Evolutionary conservation across 345 rosid species (phyloP), one percentile per base, ranked within the genome.

Genomic region (Microthlaspi erraticum): DNA sequence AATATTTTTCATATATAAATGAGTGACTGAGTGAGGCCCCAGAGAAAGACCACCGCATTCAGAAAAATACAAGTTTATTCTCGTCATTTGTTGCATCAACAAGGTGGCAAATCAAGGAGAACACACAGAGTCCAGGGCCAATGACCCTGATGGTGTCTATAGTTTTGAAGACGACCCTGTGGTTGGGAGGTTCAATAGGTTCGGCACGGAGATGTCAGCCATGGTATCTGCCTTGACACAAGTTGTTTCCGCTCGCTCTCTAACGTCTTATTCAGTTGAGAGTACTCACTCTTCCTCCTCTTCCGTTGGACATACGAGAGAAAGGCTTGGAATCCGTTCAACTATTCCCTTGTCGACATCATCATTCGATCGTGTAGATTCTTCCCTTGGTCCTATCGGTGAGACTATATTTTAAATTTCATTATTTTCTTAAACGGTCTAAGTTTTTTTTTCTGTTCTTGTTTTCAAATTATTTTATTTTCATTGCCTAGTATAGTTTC

Each of bases 181-280:
- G 51, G 71, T 66, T 37, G 29, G 31, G 16, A 81, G 78, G 1
- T 77, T 76, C 74, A 57, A 77, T 54, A 59, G 62, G 66, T 14
- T 65, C 70, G 2, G 82, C 0, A 65, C 78, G 3, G 96, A 88
- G 85, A 84, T 81, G 88, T 84, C 96, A 0, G 85, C 86, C 0
- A 88, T 92, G 77, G 94, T 89, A 5, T 82, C 92, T 0, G 94
- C 92, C 14, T 84, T 89, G 7, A 81, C 96, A 10, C 84, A 83
- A 10, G 94, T 86, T 32, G 86, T 84, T 17, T 84, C 91, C 10
- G 54, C 46, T 53, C 69, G 0, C 37, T 61, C 75, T 62, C 33
- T 41, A 7, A 41, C 54, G 8, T 29, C 64, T 10, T 23, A 49
- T 59, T 33, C 17, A 4, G 36, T 64, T 9, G 69, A 55, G n/a